Evolutionary conservation across 2,329 filamentous ascomycete genomes (phyloP), one percentile per base, ranked within the genome.

Genomic region (Neopestalotiopsis rosae): DNA sequence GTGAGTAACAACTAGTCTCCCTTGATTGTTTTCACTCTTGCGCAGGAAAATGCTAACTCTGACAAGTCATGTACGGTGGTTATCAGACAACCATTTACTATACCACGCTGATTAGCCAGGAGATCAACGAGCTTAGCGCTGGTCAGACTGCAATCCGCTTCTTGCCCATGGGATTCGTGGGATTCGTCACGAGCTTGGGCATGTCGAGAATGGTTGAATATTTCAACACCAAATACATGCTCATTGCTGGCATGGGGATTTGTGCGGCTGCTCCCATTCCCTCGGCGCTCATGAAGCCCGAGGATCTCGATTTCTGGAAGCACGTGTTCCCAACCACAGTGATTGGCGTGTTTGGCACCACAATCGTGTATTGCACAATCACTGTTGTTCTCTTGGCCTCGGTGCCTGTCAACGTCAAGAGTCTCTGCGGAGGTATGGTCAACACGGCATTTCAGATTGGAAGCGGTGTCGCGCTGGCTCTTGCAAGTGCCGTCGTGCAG

Each of bases 31-130:
- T 30, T 38, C 20, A 32, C 13, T 12, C 40, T 49, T 17, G 17
- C n/a, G 9, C 20, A 9, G 14, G n/a, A 52, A 52, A 6, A 24
- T 34, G 34, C 59, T 62, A 30, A 62, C 32, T 12, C 52, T 9
- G 14, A 28, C 20, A 10, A 67, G 80, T 81, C 63, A 79, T 78
- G 68, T 82, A 83, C 68, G 81, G 81, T 14, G 80, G 79, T 38
- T 83, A 83, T 68, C 80, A 83, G 68, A 81, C 79, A 1, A 76
- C 81, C 3, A 79, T 83, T 62, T 83, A 82, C 72, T 83, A 82
- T 66, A 80, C 79, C n/a, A 81, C 81, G 2, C 72, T 83, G 5
- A 80, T 81, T 40, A 78, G 81, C 0, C 81, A 83, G 66, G 76
- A 83, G 71, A 74, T 82, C 17, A 77, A 82, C 65, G 69, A 78